These are phyloP conservation scores for Botrytis medusae DNA, from an alignment of 2,329 filamentous ascomycete genomes.

Conservation along the genomic window DNA sequence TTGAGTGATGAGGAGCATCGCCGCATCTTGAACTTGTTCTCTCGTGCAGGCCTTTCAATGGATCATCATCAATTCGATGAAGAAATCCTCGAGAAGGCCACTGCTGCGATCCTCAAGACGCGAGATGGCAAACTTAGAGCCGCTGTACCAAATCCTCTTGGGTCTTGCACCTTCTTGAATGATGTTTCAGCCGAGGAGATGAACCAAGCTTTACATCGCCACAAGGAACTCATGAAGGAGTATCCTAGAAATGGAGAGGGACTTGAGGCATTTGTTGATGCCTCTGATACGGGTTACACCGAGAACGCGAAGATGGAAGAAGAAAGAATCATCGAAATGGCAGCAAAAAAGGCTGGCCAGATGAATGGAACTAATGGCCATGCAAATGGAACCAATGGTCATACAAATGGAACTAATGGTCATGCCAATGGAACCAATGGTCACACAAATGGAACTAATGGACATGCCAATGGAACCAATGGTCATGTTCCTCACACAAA, in stretches of 20 bases:
- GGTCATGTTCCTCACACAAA: not conserved
- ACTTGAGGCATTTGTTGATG: conserved; percentile 68
- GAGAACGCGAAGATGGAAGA: conserved; percentile 36
- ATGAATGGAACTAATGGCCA: conserved; percentile 31
- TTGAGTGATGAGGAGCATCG: conserved; percentile 60
- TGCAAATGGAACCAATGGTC: not conserved
- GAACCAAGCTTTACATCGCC: conserved; percentile 56
- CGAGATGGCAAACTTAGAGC: conserved; percentile 67
- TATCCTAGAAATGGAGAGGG: conserved; percentile 65
- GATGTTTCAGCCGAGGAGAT: conserved; percentile 64
- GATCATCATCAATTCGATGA: conserved; percentile 69
- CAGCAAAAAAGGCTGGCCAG: conserved; percentile 32
- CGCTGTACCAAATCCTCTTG: conserved; percentile 67
- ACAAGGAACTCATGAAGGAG: conserved; percentile 62
- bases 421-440: not conserved
- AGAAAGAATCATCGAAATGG: conserved; percentile 30
- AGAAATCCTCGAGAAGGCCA: conserved; percentile 63
- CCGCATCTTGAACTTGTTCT: conserved; percentile 66
- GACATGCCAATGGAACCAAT: conserved; percentile 18
- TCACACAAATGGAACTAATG: conserved; percentile 27
- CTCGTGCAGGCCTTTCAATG: conserved; percentile 68
- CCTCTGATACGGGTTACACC: conserved; percentile 63
- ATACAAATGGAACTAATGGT: not conserved
- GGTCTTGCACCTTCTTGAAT: conserved; percentile 67
- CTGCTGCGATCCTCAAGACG: conserved; percentile 68